Evolutionary conservation across 23 red algal species (phyloP).

Genomic region (Gracilaria gracilis): DNA sequence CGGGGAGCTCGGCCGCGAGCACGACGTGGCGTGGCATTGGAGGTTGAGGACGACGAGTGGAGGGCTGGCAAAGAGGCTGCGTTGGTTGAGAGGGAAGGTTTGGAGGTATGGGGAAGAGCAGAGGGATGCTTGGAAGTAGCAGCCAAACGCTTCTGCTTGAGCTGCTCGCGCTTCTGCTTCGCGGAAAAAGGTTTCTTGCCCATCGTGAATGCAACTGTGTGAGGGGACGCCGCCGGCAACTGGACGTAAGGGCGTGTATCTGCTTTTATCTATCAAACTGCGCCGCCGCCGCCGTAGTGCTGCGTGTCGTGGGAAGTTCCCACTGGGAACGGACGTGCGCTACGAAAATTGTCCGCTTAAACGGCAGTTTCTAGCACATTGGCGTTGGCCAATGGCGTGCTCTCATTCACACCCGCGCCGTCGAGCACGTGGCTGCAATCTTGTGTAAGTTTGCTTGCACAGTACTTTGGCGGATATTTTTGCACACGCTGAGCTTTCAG

Average conservation of each 20-base stretch:
- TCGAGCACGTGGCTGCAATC: slow-evolving; percentile 6
- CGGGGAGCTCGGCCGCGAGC: slow-evolving; percentile 51
- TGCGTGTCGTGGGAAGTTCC: no score
- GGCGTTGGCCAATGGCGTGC: not conserved
- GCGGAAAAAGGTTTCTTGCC: slow-evolving; percentile 80
- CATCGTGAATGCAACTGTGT: slow-evolving; percentile 50
- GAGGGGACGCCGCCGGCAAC: not conserved
- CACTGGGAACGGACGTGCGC: not conserved
- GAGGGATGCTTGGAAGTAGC: slow-evolving; percentile 29
- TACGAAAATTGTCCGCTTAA: not conserved
- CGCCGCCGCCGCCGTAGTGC: no score
- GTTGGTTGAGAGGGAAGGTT: slow-evolving; percentile 11
- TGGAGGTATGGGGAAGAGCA: not conserved
- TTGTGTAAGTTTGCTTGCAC: not conserved
- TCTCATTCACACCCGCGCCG: not conserved
- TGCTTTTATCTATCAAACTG: not conserved
- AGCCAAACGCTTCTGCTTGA: slow-evolving; percentile 65
- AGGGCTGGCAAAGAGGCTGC: not conserved
- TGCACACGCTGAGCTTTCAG: not conserved
- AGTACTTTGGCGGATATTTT: slow-evolving; percentile 27
- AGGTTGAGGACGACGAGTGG: slow-evolving; percentile 10
- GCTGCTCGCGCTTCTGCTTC: slow-evolving; percentile 74
- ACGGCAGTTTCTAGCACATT: slow-evolving; percentile 21
- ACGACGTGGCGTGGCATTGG: slow-evolving; percentile 38
- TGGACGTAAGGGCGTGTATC: not conserved